Percentiles rank a stretch among this genome's conserved stretches.
phyloP scores from a whole-genome alignment of 352 stramenopile species.

The Phytophthora nicotianae region DNA sequence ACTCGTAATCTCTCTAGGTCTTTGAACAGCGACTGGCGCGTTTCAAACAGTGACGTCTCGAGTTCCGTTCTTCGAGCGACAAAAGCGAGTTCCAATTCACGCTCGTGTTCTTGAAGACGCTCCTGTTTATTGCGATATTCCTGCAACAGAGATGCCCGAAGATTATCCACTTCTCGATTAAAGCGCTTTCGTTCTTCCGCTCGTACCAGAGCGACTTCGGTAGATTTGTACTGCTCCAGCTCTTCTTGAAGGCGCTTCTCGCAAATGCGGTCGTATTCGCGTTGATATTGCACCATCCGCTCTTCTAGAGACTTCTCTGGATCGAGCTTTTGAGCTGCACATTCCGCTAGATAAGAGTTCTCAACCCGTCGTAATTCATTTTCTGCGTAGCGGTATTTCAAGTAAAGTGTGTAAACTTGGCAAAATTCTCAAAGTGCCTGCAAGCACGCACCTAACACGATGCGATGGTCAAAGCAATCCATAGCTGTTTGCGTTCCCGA shows the following conservation, averaged over 20 bases:
- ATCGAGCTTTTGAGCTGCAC: constrained; percentile 41
- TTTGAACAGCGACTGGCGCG: constrained; percentile 63
- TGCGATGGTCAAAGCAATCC: constrained; percentile 70
- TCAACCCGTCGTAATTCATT: constrained; percentile 74
- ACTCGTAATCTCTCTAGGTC: constrained; percentile 66
- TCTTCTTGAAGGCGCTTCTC: constrained; percentile 61
- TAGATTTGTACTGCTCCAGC: constrained; percentile 57
- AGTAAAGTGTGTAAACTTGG: background rate
- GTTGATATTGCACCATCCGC: constrained; percentile 69
- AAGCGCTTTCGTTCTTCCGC: constrained; percentile 65
- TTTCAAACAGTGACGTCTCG: constrained; percentile 71
- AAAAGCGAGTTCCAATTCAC: constrained; percentile 67
- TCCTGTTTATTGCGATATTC: constrained; percentile 56
- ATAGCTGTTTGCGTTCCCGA: constrained; percentile 60
- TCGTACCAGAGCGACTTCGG: constrained; percentile 58
- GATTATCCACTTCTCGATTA: constrained; percentile 50
- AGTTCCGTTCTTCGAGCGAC: constrained; percentile 53
- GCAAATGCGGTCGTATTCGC: constrained; percentile 66
- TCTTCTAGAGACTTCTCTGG: constrained; percentile 54
- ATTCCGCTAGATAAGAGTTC: constrained; percentile 56
- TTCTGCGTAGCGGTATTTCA: constrained; percentile 32
- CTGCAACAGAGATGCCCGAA: constrained; percentile 48
- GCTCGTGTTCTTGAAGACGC: constrained; percentile 57
- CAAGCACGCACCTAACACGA: constrained; percentile 46
- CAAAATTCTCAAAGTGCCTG: background rate